These are phyloP conservation scores for Fusarium stilboides DNA, from an alignment of 2,329 filamentous ascomycete genomes.

Conservation along the genomic window DNA sequence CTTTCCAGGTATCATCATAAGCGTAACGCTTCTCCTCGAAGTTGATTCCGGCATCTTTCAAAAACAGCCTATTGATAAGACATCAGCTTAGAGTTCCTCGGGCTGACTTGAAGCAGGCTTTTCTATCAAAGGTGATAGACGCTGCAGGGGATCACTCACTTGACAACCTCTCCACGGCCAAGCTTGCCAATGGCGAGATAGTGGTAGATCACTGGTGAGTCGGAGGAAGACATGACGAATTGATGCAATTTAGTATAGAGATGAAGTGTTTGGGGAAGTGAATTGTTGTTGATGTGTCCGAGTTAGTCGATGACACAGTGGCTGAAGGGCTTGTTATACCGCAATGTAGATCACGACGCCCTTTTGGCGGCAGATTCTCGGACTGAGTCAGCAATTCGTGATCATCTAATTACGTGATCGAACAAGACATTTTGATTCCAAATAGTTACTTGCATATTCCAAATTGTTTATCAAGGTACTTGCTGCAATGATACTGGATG, in stretches of 20 bases:
- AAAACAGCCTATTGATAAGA: conserved; percentile 21
- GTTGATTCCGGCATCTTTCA: conserved; percentile 37
- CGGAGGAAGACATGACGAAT: not conserved
- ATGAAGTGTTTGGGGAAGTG: too few relatives aligned
- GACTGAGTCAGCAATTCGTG: conserved; percentile 4
- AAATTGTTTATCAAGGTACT: not conserved
- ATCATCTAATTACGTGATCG: conserved; percentile 1
- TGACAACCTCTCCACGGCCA: conserved; percentile 50
- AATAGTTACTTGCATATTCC: not conserved
- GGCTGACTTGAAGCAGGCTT: rapidly evolving
- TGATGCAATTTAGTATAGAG: rapidly evolving
- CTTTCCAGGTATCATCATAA: conserved; percentile 28
- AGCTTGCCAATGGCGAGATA: conserved; percentile 49
- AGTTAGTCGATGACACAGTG: not conserved
- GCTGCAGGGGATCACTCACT: conserved; percentile 22
- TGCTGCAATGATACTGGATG: not conserved
- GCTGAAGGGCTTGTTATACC: not conserved
- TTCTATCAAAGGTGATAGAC: too few relatives aligned
- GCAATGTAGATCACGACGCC: not conserved
- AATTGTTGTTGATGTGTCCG: not conserved
- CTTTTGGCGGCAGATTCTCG: conserved; percentile 14
- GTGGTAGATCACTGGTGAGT: conserved; percentile 38
- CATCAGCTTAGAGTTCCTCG: not conserved
- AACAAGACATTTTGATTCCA: not conserved
- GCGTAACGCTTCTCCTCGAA: conserved; percentile 40